These are phyloP conservation scores for Kregervanrija delftensis DNA, from an alignment of 805 yeast species.

Conservation along the genomic window DNA sequence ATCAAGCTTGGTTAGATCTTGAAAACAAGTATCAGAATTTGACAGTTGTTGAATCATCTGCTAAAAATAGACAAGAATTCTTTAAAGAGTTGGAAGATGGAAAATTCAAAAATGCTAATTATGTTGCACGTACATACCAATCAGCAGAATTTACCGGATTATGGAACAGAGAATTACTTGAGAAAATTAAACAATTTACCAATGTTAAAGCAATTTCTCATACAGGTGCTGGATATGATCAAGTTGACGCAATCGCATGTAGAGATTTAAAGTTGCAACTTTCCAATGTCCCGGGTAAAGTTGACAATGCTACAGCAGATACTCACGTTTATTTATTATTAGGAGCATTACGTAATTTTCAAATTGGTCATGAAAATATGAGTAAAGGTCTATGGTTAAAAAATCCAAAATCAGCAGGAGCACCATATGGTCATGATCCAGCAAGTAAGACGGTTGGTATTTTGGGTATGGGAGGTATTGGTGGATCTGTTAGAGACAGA, in stretches of 20 bases:
- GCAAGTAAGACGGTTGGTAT: constrained; percentile 72
- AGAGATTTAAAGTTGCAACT: constrained; percentile 35
- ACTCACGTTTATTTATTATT: constrained; percentile 46
- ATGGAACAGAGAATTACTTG: constrained; percentile 37
- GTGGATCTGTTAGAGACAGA: constrained; percentile 69
- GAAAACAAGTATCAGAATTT: constrained; percentile 23
- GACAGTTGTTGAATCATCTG: constrained; percentile 38
- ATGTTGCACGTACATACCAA: constrained; percentile 36
- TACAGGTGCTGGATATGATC: constrained; percentile 56
- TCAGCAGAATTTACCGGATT: constrained; percentile 33
- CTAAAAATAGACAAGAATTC: constrained; percentile 36
- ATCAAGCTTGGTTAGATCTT: constrained; percentile 50
- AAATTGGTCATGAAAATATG: constrained; percentile 47
- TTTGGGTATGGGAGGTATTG: constrained; percentile 87
- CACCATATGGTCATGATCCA: constrained; percentile 66
- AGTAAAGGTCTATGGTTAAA: constrained; percentile 57
- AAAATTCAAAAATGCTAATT: constrained; percentile 29
- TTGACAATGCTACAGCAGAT: constrained; percentile 53
- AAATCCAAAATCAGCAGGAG: constrained; percentile 36
- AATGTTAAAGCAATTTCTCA: constrained; percentile 38
- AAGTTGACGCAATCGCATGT: constrained; percentile 37
- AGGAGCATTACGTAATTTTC: constrained; percentile 52
- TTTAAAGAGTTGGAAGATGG: constrained; percentile 30
- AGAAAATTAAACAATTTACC: constrained; percentile 25
- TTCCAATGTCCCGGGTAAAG: constrained; percentile 47